phyloP scores from a whole-genome alignment of 306 rosid genomes.

The Ochetophila trinervis region DNA sequence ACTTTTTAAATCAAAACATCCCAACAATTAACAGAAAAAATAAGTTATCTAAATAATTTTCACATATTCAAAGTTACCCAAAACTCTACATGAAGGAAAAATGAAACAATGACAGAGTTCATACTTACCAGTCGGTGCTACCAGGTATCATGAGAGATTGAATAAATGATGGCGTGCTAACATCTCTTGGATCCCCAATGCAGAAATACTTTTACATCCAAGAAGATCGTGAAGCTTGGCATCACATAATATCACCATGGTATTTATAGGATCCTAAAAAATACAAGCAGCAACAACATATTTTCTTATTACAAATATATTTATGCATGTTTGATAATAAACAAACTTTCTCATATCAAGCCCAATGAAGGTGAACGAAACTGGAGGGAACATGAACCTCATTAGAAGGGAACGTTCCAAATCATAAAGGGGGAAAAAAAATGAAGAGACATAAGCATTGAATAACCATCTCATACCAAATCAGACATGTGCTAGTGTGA shows the following conservation, averaged over 20 bases:
- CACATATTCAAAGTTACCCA: no score
- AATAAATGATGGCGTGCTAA: constrained; percentile 56
- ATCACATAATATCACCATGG: constrained; percentile 72
- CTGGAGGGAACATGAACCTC: background rate
- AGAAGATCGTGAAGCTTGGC: constrained; percentile 66
- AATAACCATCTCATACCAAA: background rate
- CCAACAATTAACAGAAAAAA: no score
- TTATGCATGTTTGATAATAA: background rate
- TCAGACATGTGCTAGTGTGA: background rate
- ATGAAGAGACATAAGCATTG: background rate
- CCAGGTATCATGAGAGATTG: constrained; percentile 36
- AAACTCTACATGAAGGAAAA: background rate
- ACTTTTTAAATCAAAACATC: no score
- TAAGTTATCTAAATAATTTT: no score
- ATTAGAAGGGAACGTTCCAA: constrained; percentile 3
- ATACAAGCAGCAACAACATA: constrained; percentile 3
- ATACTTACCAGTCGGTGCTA: constrained; percentile 38
- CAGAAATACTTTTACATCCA: constrained; percentile 76
- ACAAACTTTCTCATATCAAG: constrained; percentile 5
- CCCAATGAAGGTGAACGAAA: background rate
- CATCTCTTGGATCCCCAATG: constrained; percentile 62
- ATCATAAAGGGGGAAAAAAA: background rate
- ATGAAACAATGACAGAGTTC: background rate
- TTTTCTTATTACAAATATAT: background rate
- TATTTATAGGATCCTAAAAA: constrained; percentile 60